A percentile compares a stretch with the other conserved stretches of the same genome.
Conservation (phyloP, 192 early-diverging fungal genomes). For the Backusella luteola region DNA sequence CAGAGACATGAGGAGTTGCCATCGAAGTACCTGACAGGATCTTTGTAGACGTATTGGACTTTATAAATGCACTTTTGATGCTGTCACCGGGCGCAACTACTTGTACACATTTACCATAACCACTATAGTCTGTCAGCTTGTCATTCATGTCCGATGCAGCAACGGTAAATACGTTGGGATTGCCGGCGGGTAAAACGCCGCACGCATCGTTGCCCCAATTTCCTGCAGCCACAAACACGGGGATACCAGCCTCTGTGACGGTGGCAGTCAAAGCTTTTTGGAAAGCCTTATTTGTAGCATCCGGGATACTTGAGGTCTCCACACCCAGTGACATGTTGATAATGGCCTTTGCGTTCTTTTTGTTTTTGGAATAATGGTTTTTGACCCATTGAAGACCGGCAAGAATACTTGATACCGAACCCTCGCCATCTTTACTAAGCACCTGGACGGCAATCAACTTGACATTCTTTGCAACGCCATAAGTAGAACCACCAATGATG, state of each 20-base stretch:
- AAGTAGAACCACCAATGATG: conserved; percentile 58
- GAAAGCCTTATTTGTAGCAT: conserved; percentile 46
- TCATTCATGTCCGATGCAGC: conserved; percentile 80
- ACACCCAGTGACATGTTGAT: conserved; percentile 78
- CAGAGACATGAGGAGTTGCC: conserved; percentile 90
- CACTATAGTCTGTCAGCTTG: conserved; percentile 75
- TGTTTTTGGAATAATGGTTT: conserved; percentile 17
- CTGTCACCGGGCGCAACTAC: conserved; percentile 84
- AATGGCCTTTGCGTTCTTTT: conserved; percentile 40
- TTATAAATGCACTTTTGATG: conserved; percentile 81
- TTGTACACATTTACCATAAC: conserved; percentile 89
- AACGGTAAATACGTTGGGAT: conserved; percentile 72
- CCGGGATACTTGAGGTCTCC: background rate
- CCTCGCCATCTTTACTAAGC: conserved; percentile 49
- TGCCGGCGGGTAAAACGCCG: conserved; percentile 54
- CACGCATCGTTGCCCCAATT: conserved; percentile 71
- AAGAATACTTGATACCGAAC: conserved; percentile 44
- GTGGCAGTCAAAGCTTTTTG: conserved; percentile 58
- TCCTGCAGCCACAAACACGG: conserved; percentile 78
- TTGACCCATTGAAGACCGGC: conserved; percentile 42
- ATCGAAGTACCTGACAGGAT: conserved; percentile 91
- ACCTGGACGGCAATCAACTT: conserved; percentile 70
- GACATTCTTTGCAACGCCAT: conserved; percentile 73
- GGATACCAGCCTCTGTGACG: conserved; percentile 57
- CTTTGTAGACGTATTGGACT: conserved; percentile 73